Base-by-base conservation (phyloP, 768 basidiomycete species). In the Ramaria sp. region DNA sequence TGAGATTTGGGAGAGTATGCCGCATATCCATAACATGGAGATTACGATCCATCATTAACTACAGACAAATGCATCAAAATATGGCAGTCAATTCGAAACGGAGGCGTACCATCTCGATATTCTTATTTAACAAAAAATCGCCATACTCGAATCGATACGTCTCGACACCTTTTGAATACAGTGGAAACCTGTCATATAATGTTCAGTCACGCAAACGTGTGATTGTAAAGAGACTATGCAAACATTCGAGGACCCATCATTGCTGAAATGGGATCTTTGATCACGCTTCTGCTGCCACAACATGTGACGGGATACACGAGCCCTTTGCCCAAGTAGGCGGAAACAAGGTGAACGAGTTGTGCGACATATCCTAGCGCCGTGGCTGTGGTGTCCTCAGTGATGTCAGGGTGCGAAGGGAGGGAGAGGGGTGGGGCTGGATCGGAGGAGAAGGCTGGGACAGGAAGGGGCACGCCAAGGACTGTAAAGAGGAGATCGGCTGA, bases 101-200 rank as follows among this genome's bases (percentile, higher is more conserved):
- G 52, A 46, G 30, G 61, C 78, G 59, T 61, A 94, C 93, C 80
- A 93, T 76, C 72, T 99, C 95, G 62, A 99, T 93, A 69, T 99
- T 78, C 70, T 98, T 99, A 73, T 99, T 99, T 33, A 98, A 75
- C 42, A 99, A 71, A 69, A 93, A 98, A 4, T 98, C 95, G 3
- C 85, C 96, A 72, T 98, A 99, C 69, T 98, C 95, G 65, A 95
- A 99, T 24, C 96, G 79, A 71, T 97, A 98, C 43, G 86, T 88
- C 67, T 98, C 96, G 58, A 97, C 94, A 4, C 94, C 93, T 71
- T 82, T 89, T 1, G 90, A 85, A 69, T 91, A 99, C 31, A 99
- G 72, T 17, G 96, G 96, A 69, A 98, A 99, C 79, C 94, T 96
- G 63, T 4, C 9, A 10, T 46, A n/a, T 45, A 13, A 48, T 57